A percentile compares a stretch with the other conserved stretches of the same genome.
phyloP scores from a whole-genome alignment of 345 rosid genomes.

The Citrus hindsii region DNA sequence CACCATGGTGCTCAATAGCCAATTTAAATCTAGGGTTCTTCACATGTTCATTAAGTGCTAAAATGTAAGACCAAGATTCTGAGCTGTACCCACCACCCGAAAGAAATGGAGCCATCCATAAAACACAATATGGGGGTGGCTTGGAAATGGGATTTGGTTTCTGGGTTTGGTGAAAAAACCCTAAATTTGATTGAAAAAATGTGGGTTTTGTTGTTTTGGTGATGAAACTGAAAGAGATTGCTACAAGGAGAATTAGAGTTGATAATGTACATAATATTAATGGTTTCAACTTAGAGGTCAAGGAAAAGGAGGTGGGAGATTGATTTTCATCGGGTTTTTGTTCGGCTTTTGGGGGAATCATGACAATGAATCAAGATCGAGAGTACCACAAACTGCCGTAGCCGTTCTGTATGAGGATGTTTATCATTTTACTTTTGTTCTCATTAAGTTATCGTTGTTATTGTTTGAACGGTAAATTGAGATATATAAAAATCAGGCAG shows the following conservation, averaged over 20 bases:
- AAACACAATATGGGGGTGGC: slow-evolving; percentile 52
- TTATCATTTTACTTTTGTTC: no score
- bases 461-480: no score
- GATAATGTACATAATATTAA: slow-evolving; percentile 38
- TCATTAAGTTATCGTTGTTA: no score
- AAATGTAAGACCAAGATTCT: slow-evolving; percentile 80
- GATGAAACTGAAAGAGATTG: slow-evolving; percentile 40
- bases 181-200: slow-evolving; percentile 24
- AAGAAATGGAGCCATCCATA: slow-evolving; percentile 94
- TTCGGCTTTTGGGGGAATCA: slow-evolving; percentile 25
- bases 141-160: slow-evolving; percentile 15
- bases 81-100: slow-evolving; percentile 96
- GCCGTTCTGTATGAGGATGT: neutral
- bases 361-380: neutral
- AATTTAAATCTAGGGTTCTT: slow-evolving; percentile 45
- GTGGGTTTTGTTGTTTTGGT: slow-evolving; percentile 31
- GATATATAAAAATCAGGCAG: no score
- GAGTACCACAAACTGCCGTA: neutral
- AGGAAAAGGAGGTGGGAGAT: neutral
- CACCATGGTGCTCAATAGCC: slow-evolving; percentile 76
- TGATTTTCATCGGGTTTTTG: neutral
- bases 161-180: slow-evolving; percentile 16
- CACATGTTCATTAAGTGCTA: slow-evolving; percentile 42
- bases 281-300: slow-evolving; percentile 26
- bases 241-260: slow-evolving; percentile 36